A percentile compares a stretch with the other conserved stretches of the same genome.
Conservation (phyloP, 768 basidiomycete species). For the Lentinus brumalis region DNA sequence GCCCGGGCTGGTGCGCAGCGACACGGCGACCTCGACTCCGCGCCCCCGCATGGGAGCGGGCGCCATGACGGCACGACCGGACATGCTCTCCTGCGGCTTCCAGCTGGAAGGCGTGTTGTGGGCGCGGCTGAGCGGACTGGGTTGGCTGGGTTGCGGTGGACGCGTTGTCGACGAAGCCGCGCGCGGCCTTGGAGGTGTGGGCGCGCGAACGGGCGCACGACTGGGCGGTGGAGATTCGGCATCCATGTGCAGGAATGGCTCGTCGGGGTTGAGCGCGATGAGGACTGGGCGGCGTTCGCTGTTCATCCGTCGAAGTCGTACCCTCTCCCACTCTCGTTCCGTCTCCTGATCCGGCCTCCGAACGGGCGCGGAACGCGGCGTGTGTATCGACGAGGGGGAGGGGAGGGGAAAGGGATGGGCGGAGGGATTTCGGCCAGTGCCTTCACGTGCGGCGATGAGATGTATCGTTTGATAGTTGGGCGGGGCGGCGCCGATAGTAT, state of each 20-base stretch:
- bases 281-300: not conserved
- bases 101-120: not conserved
- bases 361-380: not conserved
- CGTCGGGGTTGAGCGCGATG: not conserved
- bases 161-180: constrained; percentile 6
- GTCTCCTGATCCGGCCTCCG: not conserved
- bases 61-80: not conserved
- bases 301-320: not conserved
- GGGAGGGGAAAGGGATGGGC: not conserved
- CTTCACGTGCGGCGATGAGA: not conserved
- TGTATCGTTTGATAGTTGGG: not conserved
- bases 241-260: not conserved
- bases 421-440: not conserved
- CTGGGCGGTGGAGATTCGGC: not conserved
- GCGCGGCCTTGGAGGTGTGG: constrained; percentile 11
- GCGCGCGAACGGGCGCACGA: not conserved
- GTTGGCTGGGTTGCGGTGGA: constrained; percentile 1
- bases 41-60: constrained; percentile 2
- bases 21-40: constrained; percentile 2
- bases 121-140: not conserved
- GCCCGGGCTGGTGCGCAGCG: not conserved
- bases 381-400: not conserved
- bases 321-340: not conserved
- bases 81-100: not conserved
- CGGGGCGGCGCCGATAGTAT: not conserved